Evolutionary conservation across 73 alveolate genomes (phyloP), one percentile per base, ranked within the genome.

Genomic region (Symbiodinium pilosum): DNA sequence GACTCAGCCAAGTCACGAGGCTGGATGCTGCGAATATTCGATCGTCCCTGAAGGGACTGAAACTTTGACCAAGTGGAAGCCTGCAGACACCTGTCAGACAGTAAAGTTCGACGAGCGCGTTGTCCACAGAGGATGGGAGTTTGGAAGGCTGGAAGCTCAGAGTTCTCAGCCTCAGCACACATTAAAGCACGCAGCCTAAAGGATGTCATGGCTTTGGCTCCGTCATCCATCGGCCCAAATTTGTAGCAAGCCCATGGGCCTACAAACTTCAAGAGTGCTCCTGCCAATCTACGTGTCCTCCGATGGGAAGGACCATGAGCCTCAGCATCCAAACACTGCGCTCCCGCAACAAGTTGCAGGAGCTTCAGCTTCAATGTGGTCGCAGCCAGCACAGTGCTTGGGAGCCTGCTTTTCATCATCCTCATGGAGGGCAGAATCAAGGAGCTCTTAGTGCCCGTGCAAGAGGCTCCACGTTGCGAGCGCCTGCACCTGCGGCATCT

Each of bases 371-470:
- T 91, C 97, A 68, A 91, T 71, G 97, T 69, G n/a, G 83, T 52
- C 24, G 97, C 97, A 20, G 97, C 97, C 75, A 91, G 87, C 51
- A 28, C 51, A 42, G 97, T 91, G 87, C 52, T 91, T 77, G 97
- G 97, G 40, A 34, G 88, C 81, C 97, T 91, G 81, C 44, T 91
- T n/a, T 41, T 73, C 41, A 28, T 91, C 44, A 69, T 91, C 32
- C n/a, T 91, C 41, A 68, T 91, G 97, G 97, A 91, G 77, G 88
- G 77, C 77, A 51, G 88, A 34, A 69, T 91, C 88, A 91, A 91
- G 88, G 73, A 91, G 97, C 88, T 91, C 36, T 43, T 91, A 73
- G 71, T 91, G 97, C 97, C 97, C 7, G 84, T 91, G 38, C 97
- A 91, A 18, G 97, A 91, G 97, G 97, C 97, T 18, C 77, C 28